These are phyloP conservation scores for Trametes sanguinea DNA, from an alignment of 768 basidiomycete genomes.

Conservation along the genomic window DNA sequence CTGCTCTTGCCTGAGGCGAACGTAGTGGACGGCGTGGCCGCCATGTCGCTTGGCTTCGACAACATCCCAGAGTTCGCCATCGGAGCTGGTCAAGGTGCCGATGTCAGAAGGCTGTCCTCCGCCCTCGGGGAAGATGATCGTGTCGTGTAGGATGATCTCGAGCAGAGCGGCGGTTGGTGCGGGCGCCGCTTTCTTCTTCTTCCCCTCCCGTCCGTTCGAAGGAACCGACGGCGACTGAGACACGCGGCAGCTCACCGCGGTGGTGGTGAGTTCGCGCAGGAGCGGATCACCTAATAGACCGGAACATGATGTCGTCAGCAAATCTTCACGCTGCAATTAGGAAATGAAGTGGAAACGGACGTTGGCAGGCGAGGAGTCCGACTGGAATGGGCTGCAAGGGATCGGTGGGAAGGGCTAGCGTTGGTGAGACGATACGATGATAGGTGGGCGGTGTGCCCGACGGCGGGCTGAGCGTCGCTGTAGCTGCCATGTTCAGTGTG, in stretches of 20 bases:
- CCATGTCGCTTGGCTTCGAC: conserved; percentile 68
- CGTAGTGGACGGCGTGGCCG: conserved; percentile 75
- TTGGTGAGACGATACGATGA: conserved; percentile 63
- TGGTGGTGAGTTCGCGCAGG: conserved; percentile 57
- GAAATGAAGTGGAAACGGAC: conserved; percentile 37
- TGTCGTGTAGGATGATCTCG: conserved; percentile 73
- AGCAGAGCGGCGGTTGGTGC: conserved; percentile 53
- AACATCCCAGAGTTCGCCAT: conserved; percentile 57
- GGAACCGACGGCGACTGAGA: conserved; percentile 46
- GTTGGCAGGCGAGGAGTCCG: conserved; percentile 79
- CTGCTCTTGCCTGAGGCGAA: conserved; percentile 43
- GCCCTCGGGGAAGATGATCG: conserved; percentile 80
- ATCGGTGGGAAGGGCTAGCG: conserved; percentile 55
- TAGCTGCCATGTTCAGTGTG: conserved; percentile 41
- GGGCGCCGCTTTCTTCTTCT: conserved; percentile 57
- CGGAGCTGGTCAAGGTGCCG: conserved; percentile 50
- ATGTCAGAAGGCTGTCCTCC: conserved; percentile 82
- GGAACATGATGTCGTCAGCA: conserved; percentile 3
- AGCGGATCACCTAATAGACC: conserved; percentile 64
- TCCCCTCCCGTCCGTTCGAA: conserved; percentile 35
- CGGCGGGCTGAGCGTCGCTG: conserved; percentile 33
- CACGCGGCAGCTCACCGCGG: conserved; percentile 51
- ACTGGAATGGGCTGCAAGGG: conserved; percentile 60
- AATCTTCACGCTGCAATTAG: not conserved
- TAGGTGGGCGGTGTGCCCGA: conserved; percentile 56